Percentiles rank a stretch among this genome's conserved stretches.
Conservation (phyloP, 768 basidiomycete species). For the Russula sp. region DNA sequence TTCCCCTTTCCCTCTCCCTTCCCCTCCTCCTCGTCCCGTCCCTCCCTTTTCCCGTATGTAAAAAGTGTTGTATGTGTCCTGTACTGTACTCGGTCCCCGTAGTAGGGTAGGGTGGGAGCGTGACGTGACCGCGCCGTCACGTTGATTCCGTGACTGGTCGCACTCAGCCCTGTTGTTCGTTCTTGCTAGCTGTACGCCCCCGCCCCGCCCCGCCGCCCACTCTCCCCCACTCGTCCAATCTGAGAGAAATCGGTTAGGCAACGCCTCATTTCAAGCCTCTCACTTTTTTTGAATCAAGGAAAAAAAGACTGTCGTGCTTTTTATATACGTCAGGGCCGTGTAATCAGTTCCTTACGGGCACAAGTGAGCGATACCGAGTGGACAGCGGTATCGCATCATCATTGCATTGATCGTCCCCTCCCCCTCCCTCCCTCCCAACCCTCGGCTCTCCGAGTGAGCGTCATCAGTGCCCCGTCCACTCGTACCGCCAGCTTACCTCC, state of each 20-base stretch:
- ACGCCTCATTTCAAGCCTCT: background rate
- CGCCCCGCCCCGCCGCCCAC: conserved; percentile 6
- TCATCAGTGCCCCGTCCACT: conserved; percentile 13
- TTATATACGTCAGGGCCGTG: conserved; percentile 2
- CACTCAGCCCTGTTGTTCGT: conserved; percentile 17
- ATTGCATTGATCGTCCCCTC: conserved; percentile 21
- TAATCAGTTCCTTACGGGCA: background rate
- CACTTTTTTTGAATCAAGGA: background rate
- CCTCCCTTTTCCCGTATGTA: conserved; percentile 20
- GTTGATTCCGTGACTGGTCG: conserved; percentile 15
- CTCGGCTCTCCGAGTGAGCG: conserved; percentile 21
- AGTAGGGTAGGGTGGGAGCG: conserved; percentile 15
- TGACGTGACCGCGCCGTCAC: conserved; percentile 21
- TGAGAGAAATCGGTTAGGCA: background rate
- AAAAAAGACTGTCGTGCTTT: conserved; percentile 5
- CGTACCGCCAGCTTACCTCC: conserved; percentile 16
- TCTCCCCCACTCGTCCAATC: background rate
- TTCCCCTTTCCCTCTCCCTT: conserved; percentile 20
- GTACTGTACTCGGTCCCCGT: conserved; percentile 13
- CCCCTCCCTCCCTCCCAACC: conserved; percentile 11
- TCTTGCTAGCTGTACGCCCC: conserved; percentile 17
- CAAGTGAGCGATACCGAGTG: conserved; percentile 15
- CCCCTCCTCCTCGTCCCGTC: conserved; percentile 17
- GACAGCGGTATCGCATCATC: conserved; percentile 21
- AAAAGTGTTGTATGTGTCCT: conserved; percentile 17